Evolutionary conservation across 2,329 filamentous ascomycete species (phyloP).

Genomic region (Pyrenophora teres): DNA sequence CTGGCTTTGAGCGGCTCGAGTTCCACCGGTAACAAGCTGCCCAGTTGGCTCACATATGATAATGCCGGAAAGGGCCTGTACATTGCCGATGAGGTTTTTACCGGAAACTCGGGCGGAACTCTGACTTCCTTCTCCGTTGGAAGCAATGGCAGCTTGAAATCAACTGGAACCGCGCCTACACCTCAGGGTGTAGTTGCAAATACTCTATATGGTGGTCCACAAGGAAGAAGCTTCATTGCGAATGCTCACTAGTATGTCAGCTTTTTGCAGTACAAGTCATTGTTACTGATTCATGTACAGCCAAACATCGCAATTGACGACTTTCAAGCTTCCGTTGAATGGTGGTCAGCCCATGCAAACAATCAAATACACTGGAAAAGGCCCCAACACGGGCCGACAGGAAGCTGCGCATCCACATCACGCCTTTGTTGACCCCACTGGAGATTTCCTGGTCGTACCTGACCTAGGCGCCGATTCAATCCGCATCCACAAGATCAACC

Average conservation of each 20-base stretch:
- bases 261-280: fast-evolving
- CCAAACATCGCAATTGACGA: conserved; percentile 39
- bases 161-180: conserved; percentile 30
- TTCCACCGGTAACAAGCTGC: conserved; percentile 30
- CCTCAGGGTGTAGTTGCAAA: conserved; percentile 33
- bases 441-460: conserved; percentile 56
- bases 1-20: conserved; percentile 28
- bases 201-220: conserved; percentile 34
- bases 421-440: conserved; percentile 56
- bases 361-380: conserved; percentile 43
- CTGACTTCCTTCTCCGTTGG: conserved; percentile 33
- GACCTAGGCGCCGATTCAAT: conserved; percentile 62
- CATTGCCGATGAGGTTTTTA: conserved; percentile 35
- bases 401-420: conserved; percentile 62
- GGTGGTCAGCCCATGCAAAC: conserved; percentile 35
- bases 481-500: conserved; percentile 59
- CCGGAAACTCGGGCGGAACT: conserved; percentile 22
- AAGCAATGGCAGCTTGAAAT: conserved; percentile 30
- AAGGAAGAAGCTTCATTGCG: conserved; percentile 39
- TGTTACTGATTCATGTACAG: conserved; percentile 16
- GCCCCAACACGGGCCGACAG: conserved; percentile 56
- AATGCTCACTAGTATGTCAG: conserved; percentile 39
- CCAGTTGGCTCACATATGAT: conserved; percentile 42
- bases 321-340: conserved; percentile 43
- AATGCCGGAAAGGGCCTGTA: conserved; percentile 31